These are phyloP conservation scores for Sextonia rubra DNA, from an alignment of 164 flowering plant genomes.

Conservation along the genomic window DNA sequence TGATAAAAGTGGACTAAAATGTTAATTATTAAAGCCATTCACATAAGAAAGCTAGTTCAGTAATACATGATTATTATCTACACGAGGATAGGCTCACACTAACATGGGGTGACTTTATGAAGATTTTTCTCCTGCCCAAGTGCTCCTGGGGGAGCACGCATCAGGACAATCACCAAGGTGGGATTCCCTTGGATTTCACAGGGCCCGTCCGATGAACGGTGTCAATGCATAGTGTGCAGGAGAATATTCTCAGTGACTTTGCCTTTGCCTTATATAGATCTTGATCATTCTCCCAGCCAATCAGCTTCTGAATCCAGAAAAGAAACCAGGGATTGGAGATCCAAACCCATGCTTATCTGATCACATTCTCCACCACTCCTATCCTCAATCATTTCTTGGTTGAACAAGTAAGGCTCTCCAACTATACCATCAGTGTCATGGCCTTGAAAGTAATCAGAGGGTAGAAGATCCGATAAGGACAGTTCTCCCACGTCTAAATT, in stretches of 20 bases:
- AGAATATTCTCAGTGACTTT: not conserved
- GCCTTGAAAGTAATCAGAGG: constrained; percentile 13
- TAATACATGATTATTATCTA: too few species aligned
- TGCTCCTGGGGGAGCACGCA: too few species aligned
- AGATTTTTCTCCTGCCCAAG: too few species aligned
- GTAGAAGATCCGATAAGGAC: constrained; percentile 19
- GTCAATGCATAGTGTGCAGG: too few species aligned
- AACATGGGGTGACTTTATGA: too few species aligned
- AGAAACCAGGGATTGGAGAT: constrained; percentile 16
- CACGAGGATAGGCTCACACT: too few species aligned
- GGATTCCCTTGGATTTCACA: too few species aligned
- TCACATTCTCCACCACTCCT: not conserved
- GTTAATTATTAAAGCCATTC: too few species aligned
- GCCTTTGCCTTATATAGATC: not conserved
- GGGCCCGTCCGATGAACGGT: too few species aligned
- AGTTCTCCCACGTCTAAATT: constrained; percentile 16
- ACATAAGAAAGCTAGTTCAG: too few species aligned
- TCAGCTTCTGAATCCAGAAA: constrained; percentile 17
- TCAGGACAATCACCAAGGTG: too few species aligned
- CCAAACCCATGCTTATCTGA: not conserved
- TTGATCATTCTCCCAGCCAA: constrained; percentile 10
- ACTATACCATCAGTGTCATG: not conserved
- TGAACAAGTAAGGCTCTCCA: not conserved
- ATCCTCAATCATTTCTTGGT: constrained; percentile 6
- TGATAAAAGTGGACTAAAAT: too few species aligned